A percentile compares a stretch with the other conserved stretches of the same genome.
Evolutionary conservation across 148 eudicot species (phyloP).

Genomic region (Amaranthus hypochondriacus): DNA sequence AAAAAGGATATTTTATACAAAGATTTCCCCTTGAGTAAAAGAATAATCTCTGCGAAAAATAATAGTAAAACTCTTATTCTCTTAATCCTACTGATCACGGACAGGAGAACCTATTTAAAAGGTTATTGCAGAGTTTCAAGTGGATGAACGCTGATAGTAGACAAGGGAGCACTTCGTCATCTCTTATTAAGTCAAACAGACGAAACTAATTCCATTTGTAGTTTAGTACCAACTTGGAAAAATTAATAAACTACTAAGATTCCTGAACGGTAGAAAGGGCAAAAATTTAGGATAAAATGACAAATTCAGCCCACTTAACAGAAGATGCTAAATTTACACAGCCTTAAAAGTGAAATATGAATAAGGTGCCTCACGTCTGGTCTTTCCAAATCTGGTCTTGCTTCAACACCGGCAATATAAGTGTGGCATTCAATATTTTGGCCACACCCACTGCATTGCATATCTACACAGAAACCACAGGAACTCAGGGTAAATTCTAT

Average conservation of each 20-base stretch:
- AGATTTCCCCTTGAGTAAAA: neutral
- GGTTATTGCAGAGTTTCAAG: neutral
- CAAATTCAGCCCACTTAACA: neutral
- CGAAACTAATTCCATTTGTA: neutral
- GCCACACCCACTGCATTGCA: constrained; percentile 99
- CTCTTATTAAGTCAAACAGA: neutral
- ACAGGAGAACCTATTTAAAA: neutral
- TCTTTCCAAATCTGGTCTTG: constrained; percentile 99
- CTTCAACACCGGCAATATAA: constrained; percentile 94
- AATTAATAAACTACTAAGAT: neutral
- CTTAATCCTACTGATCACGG: neutral
- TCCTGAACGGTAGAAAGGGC: neutral
- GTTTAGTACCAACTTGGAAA: neutral
- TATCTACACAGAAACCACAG: constrained; percentile 49
- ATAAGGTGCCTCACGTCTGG: constrained; percentile 71
- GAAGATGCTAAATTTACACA: neutral
- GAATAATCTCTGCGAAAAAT: neutral
- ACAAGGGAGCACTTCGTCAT: neutral
- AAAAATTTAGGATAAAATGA: neutral
- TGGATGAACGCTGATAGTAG: neutral
- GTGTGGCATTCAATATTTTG: constrained; percentile 90
- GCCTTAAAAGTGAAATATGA: neutral
- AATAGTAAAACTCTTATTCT: neutral
- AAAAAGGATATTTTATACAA: neutral
- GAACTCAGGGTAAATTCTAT: constrained; percentile 2